These are phyloP conservation scores for Daucus carota DNA, from an alignment of 129 eudicot genomes.

Conservation along the genomic window DH1_v3.0 NC_030388.2:15318501-15319000, in stretches of 20 bases:
- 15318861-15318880: slow-evolving; percentile 30
- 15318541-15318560: slow-evolving; percentile 43
- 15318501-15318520: slow-evolving; percentile 73
- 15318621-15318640: no score
- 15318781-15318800: no score
- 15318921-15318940: slow-evolving; percentile 36
- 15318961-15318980: slow-evolving; percentile 51
- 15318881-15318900: slow-evolving; percentile 43
- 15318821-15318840: no score
- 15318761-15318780: no score
- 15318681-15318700: no score
- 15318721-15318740: no score
- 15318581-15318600: slow-evolving; percentile 28
- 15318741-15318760: no score
- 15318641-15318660: no score
- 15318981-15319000: slow-evolving; percentile 44
- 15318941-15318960: slow-evolving; percentile 50
- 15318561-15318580: slow-evolving; percentile 48
- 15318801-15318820: no score
- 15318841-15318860: no score
- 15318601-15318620: slow-evolving; percentile 1
- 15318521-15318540: slow-evolving; percentile 55
- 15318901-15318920: slow-evolving; percentile 48
- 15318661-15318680: no score
- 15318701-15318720: no score